Evolutionary conservation across 106 monocot species (phyloP).

Genomic region (Acanthochlamys bracteata): DNA sequence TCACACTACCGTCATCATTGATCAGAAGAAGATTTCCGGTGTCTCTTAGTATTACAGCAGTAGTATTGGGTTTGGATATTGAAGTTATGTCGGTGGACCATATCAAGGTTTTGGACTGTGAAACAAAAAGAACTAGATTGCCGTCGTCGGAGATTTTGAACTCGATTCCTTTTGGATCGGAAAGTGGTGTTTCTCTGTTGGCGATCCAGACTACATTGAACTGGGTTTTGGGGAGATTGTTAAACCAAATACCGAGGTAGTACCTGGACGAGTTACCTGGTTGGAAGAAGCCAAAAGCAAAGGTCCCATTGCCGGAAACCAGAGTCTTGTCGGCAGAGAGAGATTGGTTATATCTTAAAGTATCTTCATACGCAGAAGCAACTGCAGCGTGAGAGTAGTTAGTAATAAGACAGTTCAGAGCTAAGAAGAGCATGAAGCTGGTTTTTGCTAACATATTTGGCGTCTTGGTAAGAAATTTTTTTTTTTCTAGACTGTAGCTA

Average conservation of each 20-base stretch:
- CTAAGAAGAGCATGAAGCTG: too few species aligned
- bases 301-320: slow-evolving; percentile 17
- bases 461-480: too few species aligned
- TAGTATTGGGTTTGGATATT: background rate
- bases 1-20: background rate
- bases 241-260: slow-evolving; percentile 33
- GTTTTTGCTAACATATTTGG: too few species aligned
- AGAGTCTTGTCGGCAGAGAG: slow-evolving; percentile 24
- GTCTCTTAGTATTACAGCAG: slow-evolving; percentile 25
- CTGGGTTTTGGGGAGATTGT: slow-evolving; percentile 1
- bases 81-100: slow-evolving; percentile 23
- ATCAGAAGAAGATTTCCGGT: slow-evolving; percentile 25
- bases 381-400: too few species aligned
- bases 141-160: slow-evolving; percentile 15
- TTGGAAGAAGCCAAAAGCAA: slow-evolving; percentile 21
- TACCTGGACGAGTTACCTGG: slow-evolving; percentile 7
- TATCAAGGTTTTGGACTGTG: background rate
- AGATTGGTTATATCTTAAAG: slow-evolving; percentile 7
- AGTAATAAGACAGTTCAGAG: too few species aligned
- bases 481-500: too few species aligned
- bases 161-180: slow-evolving; percentile 1
- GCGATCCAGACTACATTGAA: slow-evolving; percentile 22
- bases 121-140: slow-evolving; percentile 14
- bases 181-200: slow-evolving; percentile 19
- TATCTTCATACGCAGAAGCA: too few species aligned